Evolutionary conservation across 495 filamentous ascomycete species (phyloP), one percentile per base, ranked within the genome.

Genomic region (Penicillium tannophilum): DNA sequence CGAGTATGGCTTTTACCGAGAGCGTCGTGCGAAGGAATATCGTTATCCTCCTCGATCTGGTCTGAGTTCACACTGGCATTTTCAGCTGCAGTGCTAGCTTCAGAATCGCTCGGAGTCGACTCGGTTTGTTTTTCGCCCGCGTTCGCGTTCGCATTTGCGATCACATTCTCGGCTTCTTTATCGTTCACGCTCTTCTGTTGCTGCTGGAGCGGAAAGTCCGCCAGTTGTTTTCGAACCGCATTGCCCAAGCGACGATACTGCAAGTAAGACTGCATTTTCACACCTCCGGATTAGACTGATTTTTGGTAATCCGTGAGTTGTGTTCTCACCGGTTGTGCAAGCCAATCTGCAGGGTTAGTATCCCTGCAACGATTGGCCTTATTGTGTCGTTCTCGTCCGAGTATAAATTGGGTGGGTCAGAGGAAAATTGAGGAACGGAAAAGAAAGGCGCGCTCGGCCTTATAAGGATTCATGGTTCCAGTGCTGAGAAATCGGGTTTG

Each of bases 231-330:
- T 14, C 66, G 52, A 14, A 75, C 70, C n/a, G 69, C 65, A 46
- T 66, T 62, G 30, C 69, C 53, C 43, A 80, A 71, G 31, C 74
- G 68, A 24, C 73, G 72, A 60, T 77, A 79, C 56, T 80, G 76
- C 43, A 68, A 47, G 58, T 74, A 63, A 1, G 73, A 72, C 56
- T 76, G 73, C 73, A 74, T 75, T 58, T 54, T 56, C 19, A 44
- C 16, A 55, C 14, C 35, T 57, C 54, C 23, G 19, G 56, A 58
- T 60, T 60, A 62, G 59, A 62, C 50, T 52, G 60, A 44, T 55
- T 19, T 51, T 51, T 57, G 24, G 11, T 20, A 9, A 16, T 30
- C n/a, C n/a, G 16, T 23, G 28, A 33, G 52, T 56, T 62, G 47
- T 56, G 17, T 53, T 65, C 55, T 65, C 59, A 58, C 62, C 58